Evolutionary conservation across 179 eudicot species (phyloP).

Genomic region (Camellia oleifera): DNA sequence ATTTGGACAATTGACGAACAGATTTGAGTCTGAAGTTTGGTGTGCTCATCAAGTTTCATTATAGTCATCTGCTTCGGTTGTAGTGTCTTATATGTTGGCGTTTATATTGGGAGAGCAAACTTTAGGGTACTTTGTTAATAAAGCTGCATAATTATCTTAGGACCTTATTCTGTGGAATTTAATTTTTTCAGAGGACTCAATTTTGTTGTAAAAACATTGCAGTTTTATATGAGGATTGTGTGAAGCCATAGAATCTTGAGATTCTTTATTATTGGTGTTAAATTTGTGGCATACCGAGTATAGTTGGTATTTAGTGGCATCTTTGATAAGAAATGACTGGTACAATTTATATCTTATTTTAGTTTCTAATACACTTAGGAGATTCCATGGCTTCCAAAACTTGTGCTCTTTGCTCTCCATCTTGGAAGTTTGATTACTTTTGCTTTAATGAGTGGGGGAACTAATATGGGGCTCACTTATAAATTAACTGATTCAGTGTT

Average conservation of each 20-base stretch:
- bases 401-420: background rate
- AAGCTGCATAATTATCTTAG: background rate
- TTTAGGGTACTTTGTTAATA: constrained; percentile 9
- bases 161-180: constrained; percentile 5
- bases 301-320: constrained; percentile 1
- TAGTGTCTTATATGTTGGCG: constrained; percentile 15
- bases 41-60: constrained; percentile 17
- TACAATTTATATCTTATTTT: background rate
- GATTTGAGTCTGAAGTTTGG: constrained; percentile 17
- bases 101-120: constrained; percentile 18
- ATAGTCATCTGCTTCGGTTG: constrained; percentile 19
- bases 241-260: constrained; percentile 5
- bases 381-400: background rate
- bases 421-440: constrained; percentile 9
- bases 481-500: background rate
- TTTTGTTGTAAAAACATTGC: background rate
- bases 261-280: background rate
- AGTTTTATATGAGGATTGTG: constrained; percentile 5
- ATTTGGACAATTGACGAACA: constrained; percentile 14
- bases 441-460: constrained; percentile 8
- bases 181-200: background rate
- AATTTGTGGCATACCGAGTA: background rate
- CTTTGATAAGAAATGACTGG: background rate
- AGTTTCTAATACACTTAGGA: background rate
- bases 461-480: background rate